A percentile compares a stretch with the other conserved stretches of the same genome.
phyloP scores from a whole-genome alignment of 176 grass and related monocot species.

The Avena atlantica region DNA sequence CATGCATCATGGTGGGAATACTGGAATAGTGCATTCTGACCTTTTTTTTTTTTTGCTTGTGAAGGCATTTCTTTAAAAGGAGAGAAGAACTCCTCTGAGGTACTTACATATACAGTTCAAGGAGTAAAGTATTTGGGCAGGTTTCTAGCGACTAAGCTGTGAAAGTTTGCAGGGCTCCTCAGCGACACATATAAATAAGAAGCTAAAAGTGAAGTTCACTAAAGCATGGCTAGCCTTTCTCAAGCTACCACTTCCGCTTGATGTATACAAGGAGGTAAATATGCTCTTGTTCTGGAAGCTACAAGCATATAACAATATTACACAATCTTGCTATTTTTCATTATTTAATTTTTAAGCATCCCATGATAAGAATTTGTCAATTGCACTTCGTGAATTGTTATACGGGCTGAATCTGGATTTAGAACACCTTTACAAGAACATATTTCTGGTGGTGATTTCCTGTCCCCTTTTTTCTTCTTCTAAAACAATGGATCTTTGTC shows the following conservation, averaged over 20 bases:
- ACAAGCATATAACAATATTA: background rate
- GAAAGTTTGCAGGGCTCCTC: conserved; percentile 50
- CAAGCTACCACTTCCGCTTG: conserved; percentile 82
- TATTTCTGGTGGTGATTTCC: conserved; percentile 7
- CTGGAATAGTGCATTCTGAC: conserved; percentile 30
- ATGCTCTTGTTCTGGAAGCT: conserved; percentile 13
- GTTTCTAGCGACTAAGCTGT: conserved; percentile 36
- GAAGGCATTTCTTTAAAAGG: conserved; percentile 76
- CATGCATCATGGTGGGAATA: conserved; percentile 8
- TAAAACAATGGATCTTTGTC: background rate
- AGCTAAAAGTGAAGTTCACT: conserved; percentile 77
- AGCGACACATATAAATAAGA: conserved; percentile 63
- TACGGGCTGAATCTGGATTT: conserved; percentile 28
- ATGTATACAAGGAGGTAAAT: conserved; percentile 97
- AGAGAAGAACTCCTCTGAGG: conserved; percentile 66
- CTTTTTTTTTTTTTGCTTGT: conserved; percentile 37
- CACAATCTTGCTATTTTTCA: background rate
- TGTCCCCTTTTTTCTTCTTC: background rate
- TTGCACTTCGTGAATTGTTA: conserved; percentile 21
- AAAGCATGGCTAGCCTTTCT: conserved; percentile 95
- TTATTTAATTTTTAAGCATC: background rate
- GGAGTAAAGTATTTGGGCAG: conserved; percentile 27
- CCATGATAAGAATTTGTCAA: background rate
- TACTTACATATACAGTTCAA: conserved; percentile 46
- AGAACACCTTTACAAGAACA: background rate